phyloP scores from a whole-genome alignment of 495 filamentous ascomycete species.

The Cetradonia linearis region DNA sequence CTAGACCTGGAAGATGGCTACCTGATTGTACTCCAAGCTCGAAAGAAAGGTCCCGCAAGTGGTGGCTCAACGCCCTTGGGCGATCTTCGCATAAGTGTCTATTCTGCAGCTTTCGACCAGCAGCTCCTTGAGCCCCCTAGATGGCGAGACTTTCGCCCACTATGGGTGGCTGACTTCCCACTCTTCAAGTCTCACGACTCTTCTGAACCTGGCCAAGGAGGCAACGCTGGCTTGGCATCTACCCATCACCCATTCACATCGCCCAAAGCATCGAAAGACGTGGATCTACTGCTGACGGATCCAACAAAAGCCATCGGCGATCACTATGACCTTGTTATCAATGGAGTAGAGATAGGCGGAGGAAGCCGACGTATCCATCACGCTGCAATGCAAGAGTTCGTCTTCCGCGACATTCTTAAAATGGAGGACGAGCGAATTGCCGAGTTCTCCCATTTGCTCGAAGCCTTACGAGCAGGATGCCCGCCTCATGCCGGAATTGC shows the following conservation, averaged over 20 bases:
- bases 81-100: constrained; percentile 58
- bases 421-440: constrained; percentile 49
- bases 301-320: constrained; percentile 66
- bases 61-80: constrained; percentile 75
- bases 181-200: constrained; percentile 64
- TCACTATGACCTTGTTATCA: constrained; percentile 92
- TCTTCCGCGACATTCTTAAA: constrained; percentile 75
- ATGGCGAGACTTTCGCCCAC: constrained; percentile 46
- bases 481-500: constrained; percentile 96
- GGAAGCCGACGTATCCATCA: constrained; percentile 89
- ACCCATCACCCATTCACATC: constrained; percentile 97
- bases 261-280: constrained; percentile 59
- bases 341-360: constrained; percentile 88
- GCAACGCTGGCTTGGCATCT: constrained; percentile 65
- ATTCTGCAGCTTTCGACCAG: constrained; percentile 51
- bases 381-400: constrained; percentile 69
- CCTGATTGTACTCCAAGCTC: constrained; percentile 70
- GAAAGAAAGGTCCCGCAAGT: constrained; percentile 47
- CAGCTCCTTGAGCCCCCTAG: constrained; percentile 45
- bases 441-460: constrained; percentile 75
- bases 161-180: constrained; percentile 86
- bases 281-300: constrained; percentile 60
- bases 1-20: constrained; percentile 56
- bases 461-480: constrained; percentile 76
- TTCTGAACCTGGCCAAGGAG: constrained; percentile 70